Base-by-base conservation (phyloP, 306 rosid species). In the Prunus fruticosa region DNA sequence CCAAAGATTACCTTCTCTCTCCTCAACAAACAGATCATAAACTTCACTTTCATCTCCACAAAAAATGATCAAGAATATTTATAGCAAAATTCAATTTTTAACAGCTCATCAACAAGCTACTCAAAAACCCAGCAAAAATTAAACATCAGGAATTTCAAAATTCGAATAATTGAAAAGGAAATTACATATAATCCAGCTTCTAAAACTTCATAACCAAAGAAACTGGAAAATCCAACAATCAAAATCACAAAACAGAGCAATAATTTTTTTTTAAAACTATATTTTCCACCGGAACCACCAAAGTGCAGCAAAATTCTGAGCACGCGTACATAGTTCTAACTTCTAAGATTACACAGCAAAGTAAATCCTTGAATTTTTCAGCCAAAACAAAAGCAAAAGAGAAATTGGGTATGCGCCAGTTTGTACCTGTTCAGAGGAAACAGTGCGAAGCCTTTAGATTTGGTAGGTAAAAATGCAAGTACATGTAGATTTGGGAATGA, bases 371-470 rank as follows among this genome's bases (percentile, higher is more conserved):
- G 53, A 22, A 16, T 5, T 69, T 28, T n/a, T 25, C 27, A 41
- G 18, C 6, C 22, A 18, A 41, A 16, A 63, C 11, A 27, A 19
- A 43, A 1, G 6, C 2, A 45, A 12, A 27, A 12, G n/a, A 63
- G 11, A 57, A 38, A 61, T 27, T 8, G 52, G 50, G 23, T 6
- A 73, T 5, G 46, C 3, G 11, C 19, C 62, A 25, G 11, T 47
- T 34, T n/a, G 56, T 70, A 69, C 78, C 71, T 27, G 65, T 45
- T 12, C 66, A 6, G 63, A 50, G 67, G 70, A 56, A 23, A 20
- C 71, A 45, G 23, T 74, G 84, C 15, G 32, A 73, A 34, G 41
- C 43, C 53, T 63, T 10, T 10, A 9, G 38, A 68, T 3, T 14
- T 43, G 41, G 66, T 1, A 15, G 81, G 67, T 38, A 82, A 77